Conservation (phyloP, 2,329 filamentous ascomycete species). For the Neofusicoccum sp. region DNA sequence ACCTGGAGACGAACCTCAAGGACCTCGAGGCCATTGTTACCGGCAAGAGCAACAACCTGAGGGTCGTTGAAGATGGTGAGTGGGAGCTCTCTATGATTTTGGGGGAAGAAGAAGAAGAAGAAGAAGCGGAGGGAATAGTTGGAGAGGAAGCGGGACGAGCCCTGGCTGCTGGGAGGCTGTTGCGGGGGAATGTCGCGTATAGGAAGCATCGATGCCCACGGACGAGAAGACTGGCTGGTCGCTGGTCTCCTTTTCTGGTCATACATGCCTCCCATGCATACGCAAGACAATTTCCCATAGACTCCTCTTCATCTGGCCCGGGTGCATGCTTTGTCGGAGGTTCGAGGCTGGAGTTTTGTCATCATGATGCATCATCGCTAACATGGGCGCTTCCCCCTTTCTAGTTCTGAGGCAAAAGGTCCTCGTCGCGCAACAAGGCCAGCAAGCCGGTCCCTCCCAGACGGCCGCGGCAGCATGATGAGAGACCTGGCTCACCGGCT, state of each 20-base stretch:
- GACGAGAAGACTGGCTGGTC: no score
- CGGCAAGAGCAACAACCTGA: slow-evolving; percentile 78
- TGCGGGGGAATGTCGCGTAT: neutral
- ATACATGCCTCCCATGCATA: neutral
- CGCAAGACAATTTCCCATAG: no score
- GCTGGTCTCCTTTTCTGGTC: no score
- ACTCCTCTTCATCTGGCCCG: no score
- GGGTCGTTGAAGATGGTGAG: slow-evolving; percentile 76
- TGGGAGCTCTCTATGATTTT: neutral
- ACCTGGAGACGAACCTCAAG: slow-evolving; percentile 62
- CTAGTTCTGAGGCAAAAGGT: slow-evolving; percentile 19
- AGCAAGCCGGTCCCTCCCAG: slow-evolving; percentile 1
- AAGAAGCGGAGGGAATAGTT: neutral
- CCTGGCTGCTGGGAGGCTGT: neutral
- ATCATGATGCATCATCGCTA: neutral
- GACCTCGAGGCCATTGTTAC: slow-evolving; percentile 68
- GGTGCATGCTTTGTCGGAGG: no score
- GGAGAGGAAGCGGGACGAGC: neutral
- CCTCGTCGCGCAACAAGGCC: slow-evolving; percentile 13
- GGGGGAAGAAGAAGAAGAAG: neutral
- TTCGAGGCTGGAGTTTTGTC: no score
- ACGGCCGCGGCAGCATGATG: slow-evolving; percentile 2
- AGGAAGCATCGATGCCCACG: no score
- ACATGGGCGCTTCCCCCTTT: neutral
- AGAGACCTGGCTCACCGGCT: neutral